These are phyloP conservation scores for Candida buenavistaensis DNA, from an alignment of 1,139 yeast species.

Conservation along the genomic window DNA sequence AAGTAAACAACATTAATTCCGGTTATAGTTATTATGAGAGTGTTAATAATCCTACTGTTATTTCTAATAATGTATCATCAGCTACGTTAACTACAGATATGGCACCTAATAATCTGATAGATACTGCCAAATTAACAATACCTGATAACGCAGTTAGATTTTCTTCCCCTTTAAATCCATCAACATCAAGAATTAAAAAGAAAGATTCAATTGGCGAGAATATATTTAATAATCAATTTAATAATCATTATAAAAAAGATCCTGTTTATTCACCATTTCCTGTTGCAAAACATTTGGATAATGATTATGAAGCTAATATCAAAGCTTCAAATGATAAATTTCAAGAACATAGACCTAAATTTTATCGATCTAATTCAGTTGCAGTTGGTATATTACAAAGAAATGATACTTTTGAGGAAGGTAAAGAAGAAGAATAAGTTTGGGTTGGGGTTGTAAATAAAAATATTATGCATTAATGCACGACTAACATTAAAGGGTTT, in stretches of 20 bases:
- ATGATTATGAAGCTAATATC: slow-evolving; percentile 29
- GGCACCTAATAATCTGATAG: not conserved
- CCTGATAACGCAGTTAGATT: slow-evolving; percentile 1
- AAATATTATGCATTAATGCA: too few species aligned
- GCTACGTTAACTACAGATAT: slow-evolving; percentile 22
- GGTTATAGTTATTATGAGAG: slow-evolving; percentile 5
- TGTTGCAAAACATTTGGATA: slow-evolving; percentile 39
- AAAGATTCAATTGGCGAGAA: slow-evolving; percentile 12
- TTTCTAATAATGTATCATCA: slow-evolving; percentile 21
- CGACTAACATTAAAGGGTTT: too few species aligned
- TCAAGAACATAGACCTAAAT: slow-evolving; percentile 26
- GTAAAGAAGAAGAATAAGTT: too few species aligned
- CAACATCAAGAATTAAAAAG: slow-evolving; percentile 3
- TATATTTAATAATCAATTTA: slow-evolving; percentile 26
- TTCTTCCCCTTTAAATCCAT: slow-evolving; percentile 6
- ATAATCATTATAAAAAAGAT: slow-evolving; percentile 49
- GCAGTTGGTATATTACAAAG: slow-evolving; percentile 41
- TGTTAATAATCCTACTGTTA: slow-evolving; percentile 15
- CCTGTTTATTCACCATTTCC: slow-evolving; percentile 42
- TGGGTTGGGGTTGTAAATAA: too few species aligned
- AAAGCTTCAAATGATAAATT: slow-evolving; percentile 22
- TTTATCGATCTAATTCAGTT: slow-evolving; percentile 42
- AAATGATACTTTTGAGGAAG: not conserved
- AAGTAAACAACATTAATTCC: slow-evolving; percentile 13
- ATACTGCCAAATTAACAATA: slow-evolving; percentile 1